Conservation (phyloP, 164 flowering plant genomes). For the Litsea cubeba region DNA sequence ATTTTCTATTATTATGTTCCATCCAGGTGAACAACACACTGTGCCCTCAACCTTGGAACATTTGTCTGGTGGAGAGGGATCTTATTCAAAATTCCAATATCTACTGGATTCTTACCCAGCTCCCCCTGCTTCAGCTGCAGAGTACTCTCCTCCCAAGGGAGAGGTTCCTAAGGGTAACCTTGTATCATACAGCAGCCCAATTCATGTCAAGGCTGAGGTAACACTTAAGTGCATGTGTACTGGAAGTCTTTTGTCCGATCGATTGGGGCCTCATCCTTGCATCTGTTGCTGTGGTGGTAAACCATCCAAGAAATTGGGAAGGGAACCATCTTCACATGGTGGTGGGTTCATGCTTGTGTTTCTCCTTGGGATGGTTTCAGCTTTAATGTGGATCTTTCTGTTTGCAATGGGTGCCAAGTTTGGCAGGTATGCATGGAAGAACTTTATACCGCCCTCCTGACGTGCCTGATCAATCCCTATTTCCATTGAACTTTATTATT, state of each 20-base stretch:
- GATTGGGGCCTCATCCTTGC: conserved; percentile 19
- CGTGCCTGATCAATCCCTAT: no score
- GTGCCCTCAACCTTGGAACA: not conserved
- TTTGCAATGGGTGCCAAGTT: conserved; percentile 8
- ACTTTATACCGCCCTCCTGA: no score
- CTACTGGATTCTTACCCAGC: conserved; percentile 26
- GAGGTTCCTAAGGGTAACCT: conserved; percentile 8
- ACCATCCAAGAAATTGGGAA: not conserved
- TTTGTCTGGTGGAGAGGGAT: not conserved
- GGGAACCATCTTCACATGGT: not conserved
- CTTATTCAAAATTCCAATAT: conserved; percentile 9
- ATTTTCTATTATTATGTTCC: conserved; percentile 5
- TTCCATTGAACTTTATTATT: no score
- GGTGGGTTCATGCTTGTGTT: conserved; percentile 16
- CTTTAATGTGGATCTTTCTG: conserved; percentile 16
- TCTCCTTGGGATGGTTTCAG: conserved; percentile 12
- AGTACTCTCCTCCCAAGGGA: conserved; percentile 13
- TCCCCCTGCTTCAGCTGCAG: conserved; percentile 33
- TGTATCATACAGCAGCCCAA: conserved; percentile 18
- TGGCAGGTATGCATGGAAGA: not conserved
- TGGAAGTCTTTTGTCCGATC: conserved; percentile 21
- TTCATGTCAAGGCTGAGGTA: conserved; percentile 32
- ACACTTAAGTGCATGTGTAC: conserved; percentile 22
- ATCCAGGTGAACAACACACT: conserved; percentile 25
- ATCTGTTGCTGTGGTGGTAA: not conserved